phyloP scores from a whole-genome alignment of 2,329 filamentous ascomycete species.

The Sordariomycetes sp. region DNA sequence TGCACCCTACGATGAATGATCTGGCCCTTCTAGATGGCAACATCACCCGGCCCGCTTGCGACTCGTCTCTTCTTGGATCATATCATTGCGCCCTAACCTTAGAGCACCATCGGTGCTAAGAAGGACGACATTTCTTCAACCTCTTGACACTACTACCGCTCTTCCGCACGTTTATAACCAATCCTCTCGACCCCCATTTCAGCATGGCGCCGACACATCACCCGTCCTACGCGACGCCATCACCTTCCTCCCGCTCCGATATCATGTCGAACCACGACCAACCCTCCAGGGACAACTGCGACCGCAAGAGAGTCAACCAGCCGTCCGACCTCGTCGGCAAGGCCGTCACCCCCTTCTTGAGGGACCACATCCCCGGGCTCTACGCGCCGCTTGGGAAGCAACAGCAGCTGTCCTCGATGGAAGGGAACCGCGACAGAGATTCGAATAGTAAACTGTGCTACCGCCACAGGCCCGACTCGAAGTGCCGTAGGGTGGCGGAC shows the following conservation, averaged over 20 bases:
- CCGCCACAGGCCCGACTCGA: slow-evolving; percentile 82
- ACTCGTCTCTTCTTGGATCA: not conserved
- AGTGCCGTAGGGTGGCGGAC: slow-evolving; percentile 84
- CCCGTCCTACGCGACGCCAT: not conserved
- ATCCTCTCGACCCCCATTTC: not conserved
- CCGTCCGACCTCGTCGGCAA: slow-evolving; percentile 55
- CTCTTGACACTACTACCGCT: not conserved
- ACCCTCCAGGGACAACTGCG: slow-evolving; percentile 29
- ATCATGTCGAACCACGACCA: slow-evolving; percentile 6
- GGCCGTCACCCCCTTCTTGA: slow-evolving; percentile 77
- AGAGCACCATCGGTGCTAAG: not conserved
- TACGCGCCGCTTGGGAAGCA: slow-evolving; percentile 68
- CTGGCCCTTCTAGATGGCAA: not conserved
- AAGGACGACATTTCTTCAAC: not conserved
- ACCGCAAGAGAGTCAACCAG: slow-evolving; percentile 35
- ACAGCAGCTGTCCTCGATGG: slow-evolving; percentile 22
- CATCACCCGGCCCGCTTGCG: not conserved
- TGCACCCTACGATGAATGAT: not conserved
- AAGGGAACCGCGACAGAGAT: slow-evolving; percentile 27
- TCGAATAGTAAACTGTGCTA: slow-evolving; percentile 91
- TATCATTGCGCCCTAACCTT: not conserved
- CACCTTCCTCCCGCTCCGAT: slow-evolving; percentile 1
- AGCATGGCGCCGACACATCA: not conserved
- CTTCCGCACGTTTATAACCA: not conserved
- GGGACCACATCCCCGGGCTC: slow-evolving; percentile 77